These are phyloP conservation scores for Fusarium nodosum DNA, from an alignment of 2,329 filamentous ascomycete species.

Conservation along the genomic window DNA sequence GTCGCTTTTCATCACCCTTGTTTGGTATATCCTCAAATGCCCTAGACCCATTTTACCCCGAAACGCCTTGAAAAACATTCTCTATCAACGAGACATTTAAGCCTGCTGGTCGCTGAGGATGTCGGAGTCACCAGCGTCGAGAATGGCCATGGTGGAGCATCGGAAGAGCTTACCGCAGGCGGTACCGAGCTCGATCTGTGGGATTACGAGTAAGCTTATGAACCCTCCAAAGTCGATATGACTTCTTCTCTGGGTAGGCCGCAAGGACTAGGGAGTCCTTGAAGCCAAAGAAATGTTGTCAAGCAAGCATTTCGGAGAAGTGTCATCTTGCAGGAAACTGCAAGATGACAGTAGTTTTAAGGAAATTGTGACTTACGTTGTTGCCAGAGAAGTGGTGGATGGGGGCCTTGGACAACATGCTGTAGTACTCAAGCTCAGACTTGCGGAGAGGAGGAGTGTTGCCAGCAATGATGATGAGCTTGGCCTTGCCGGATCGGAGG, in stretches of 20 bases:
- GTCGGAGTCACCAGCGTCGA: slow-evolving; percentile 98
- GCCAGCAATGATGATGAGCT: slow-evolving; percentile 93
- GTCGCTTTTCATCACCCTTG: slow-evolving; percentile 54
- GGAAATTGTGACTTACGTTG: slow-evolving; percentile 82
- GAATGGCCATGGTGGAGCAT: slow-evolving; percentile 95
- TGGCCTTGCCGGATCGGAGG: slow-evolving; percentile 96
- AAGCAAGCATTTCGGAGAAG: slow-evolving; percentile 46
- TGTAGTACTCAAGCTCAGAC: slow-evolving; percentile 96
- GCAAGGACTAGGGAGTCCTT: slow-evolving; percentile 48
- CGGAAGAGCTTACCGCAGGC: slow-evolving; percentile 99
- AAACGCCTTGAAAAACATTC: slow-evolving; percentile 60
- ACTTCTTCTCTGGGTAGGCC: slow-evolving; percentile 92
- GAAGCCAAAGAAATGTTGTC: slow-evolving; percentile 43
- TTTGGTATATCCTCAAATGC: slow-evolving; percentile 57
- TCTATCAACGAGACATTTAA: slow-evolving; percentile 58
- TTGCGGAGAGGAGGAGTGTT: slow-evolving; percentile 99
- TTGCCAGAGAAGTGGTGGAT: slow-evolving; percentile 99
- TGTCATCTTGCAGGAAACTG: slow-evolving; percentile 38
- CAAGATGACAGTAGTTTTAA: slow-evolving; percentile 38
- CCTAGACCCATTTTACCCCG: slow-evolving; percentile 56
- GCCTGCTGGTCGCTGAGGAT: slow-evolving; percentile 85
- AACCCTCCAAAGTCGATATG: slow-evolving; percentile 87
- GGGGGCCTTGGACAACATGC: slow-evolving; percentile 91
- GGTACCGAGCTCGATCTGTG: slow-evolving; percentile 96
- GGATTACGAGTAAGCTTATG: slow-evolving; percentile 68